Conservation (phyloP, 495 filamentous ascomycete genomes). For the Stereocaulon alpinum region DNA sequence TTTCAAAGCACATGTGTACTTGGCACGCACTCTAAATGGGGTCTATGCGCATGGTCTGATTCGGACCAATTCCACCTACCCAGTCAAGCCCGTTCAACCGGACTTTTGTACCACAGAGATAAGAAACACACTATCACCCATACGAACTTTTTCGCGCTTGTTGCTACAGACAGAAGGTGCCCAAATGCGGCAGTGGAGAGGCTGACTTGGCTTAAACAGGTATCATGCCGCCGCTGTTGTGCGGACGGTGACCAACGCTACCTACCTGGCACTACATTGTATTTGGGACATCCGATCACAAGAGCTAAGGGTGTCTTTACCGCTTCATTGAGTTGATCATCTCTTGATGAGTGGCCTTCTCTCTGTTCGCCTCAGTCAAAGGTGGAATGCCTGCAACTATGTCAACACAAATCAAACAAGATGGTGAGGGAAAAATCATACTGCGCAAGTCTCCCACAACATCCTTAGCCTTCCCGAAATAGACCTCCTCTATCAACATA, state of each 20-base stretch:
- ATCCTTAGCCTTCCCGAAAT: constrained; percentile 99
- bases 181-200: too few species aligned
- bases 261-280: constrained; percentile 4
- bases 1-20: too few species aligned
- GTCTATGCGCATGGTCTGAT: too few species aligned
- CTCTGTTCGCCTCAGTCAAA: constrained; percentile 75
- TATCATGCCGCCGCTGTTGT: too few species aligned
- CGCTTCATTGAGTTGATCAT: constrained; percentile 51
- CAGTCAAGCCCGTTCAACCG: too few species aligned
- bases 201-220: too few species aligned
- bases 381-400: constrained; percentile 50
- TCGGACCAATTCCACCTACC: too few species aligned
- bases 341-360: constrained; percentile 79
- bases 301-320: constrained; percentile 3
- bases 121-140: too few species aligned
- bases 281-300: not conserved
- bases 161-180: too few species aligned
- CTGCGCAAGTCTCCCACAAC: constrained; percentile 96
- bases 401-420: constrained; percentile 2
- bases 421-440: constrained; percentile 30
- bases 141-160: too few species aligned
- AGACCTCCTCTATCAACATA: constrained; percentile 66
- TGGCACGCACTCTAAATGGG: too few species aligned
- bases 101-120: too few species aligned
- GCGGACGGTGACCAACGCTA: not conserved